Evolutionary conservation across 305 asterid species (phyloP).

Genomic region (Fraxinus angustifolia): DNA sequence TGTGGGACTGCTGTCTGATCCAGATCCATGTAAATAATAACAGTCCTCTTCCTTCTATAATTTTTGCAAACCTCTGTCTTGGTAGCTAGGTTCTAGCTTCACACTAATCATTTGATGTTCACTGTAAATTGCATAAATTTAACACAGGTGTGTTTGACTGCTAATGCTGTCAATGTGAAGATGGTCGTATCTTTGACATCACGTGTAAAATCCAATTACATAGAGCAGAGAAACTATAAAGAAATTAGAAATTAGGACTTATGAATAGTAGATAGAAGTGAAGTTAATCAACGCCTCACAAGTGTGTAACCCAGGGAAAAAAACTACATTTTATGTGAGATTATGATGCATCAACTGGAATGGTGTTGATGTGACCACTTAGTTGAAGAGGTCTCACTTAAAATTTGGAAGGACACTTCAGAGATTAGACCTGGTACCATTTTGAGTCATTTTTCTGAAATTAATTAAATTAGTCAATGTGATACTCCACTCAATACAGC

Average conservation of each 20-base stretch:
- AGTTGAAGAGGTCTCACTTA: not conserved
- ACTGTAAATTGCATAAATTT: not conserved
- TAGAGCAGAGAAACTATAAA: not conserved
- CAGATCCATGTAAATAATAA: not conserved
- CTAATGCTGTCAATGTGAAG: not conserved
- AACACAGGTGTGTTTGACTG: not conserved
- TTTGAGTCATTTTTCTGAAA: not conserved
- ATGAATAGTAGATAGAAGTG: not conserved
- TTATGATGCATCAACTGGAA: not conserved
- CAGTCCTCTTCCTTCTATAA: not conserved
- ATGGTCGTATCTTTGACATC: not conserved
- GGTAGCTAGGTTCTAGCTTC: not conserved
- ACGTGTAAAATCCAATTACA: not conserved
- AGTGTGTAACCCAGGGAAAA: not conserved
- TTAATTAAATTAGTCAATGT: not conserved
- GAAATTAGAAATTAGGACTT: not conserved
- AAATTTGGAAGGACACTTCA: not conserved
- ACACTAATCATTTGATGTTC: not conserved
- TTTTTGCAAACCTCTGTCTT: not conserved
- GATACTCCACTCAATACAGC: not conserved
- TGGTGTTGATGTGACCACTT: not conserved
- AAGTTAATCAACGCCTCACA: not conserved
- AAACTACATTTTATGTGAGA: not conserved
- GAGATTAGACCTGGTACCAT: not conserved
- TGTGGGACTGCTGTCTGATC: not conserved